phyloP scores from a whole-genome alignment of 257 asterid species.

The Salvia hispanica region DNA sequence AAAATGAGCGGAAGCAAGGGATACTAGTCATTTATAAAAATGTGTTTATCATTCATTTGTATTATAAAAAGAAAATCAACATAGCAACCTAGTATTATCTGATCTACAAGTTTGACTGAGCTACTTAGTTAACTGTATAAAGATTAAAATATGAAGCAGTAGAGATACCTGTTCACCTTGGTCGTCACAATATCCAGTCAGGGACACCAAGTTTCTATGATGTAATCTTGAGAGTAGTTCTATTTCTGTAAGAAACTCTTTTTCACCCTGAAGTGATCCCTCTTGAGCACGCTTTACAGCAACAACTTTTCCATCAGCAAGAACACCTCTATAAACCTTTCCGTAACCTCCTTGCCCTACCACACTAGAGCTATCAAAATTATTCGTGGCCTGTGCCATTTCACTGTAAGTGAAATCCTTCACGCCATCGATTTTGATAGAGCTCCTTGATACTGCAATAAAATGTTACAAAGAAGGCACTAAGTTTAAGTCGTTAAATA shows the following conservation, averaged over 20 bases:
- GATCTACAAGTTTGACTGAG: neutral
- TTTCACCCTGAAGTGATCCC: conserved; percentile 91
- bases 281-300: conserved; percentile 91
- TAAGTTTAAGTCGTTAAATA: neutral
- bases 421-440: conserved; percentile 79
- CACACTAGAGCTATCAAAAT: conserved; percentile 53
- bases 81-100: neutral
- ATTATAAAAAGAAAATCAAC: neutral
- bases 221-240: conserved; percentile 83
- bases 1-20: neutral
- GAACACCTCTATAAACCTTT: conserved; percentile 76
- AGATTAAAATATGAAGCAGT: conserved; percentile 10
- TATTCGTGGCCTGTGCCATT: conserved; percentile 62
- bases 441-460: conserved; percentile 64
- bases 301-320: conserved; percentile 69
- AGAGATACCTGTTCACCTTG: conserved; percentile 83
- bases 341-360: conserved; percentile 97
- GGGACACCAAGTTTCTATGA: conserved; percentile 80
- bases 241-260: conserved; percentile 88
- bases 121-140: neutral
- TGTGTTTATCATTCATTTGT: neutral
- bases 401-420: conserved; percentile 67
- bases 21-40: neutral
- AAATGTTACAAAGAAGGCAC: conserved; percentile 13
- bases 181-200: conserved; percentile 86